A percentile compares a stretch with the other conserved stretches of the same genome.
These are phyloP conservation scores for Nemania sp. DNA, from an alignment of 2,329 filamentous ascomycete genomes.

Conservation along the genomic window DNA sequence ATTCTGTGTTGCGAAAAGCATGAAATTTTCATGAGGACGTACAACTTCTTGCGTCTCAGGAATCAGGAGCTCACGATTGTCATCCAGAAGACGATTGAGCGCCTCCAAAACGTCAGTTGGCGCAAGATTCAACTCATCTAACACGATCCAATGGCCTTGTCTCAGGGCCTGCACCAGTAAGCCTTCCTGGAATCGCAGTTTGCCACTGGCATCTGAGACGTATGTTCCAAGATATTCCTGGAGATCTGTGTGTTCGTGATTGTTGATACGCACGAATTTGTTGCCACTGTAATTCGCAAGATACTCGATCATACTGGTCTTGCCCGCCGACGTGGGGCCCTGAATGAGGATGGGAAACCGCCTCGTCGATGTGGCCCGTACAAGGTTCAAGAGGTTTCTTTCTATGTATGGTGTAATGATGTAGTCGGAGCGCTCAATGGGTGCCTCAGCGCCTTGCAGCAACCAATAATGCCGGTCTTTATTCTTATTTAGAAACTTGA, in stretches of 20 bases:
- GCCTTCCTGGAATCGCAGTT: conserved; percentile 89
- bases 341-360: conserved; percentile 94
- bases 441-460: conserved; percentile 69
- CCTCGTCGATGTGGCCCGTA: conserved; percentile 88
- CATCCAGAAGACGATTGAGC: conserved; percentile 90
- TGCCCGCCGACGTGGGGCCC: conserved; percentile 94
- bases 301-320: conserved; percentile 99
- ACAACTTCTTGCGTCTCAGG: conserved; percentile 96
- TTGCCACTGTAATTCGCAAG: conserved; percentile 96
- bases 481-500: conserved; percentile 72
- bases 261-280: conserved; percentile 98
- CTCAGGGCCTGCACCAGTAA: conserved; percentile 89
- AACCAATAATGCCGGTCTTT: conserved; percentile 84
- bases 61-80: conserved; percentile 93
- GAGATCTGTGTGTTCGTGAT: conserved; percentile 97
- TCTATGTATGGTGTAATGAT: conserved; percentile 97
- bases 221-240: conserved; percentile 98
- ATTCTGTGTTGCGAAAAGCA: conserved; percentile 98
- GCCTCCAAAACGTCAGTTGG: conserved; percentile 97
- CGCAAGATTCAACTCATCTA: conserved; percentile 95
- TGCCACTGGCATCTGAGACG: conserved; percentile 81
- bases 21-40: conserved; percentile 90
- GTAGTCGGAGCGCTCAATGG: conserved; percentile 81
- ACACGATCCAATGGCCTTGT: conserved; percentile 95
- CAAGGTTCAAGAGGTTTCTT: conserved; percentile 90